These are phyloP conservation scores for Pogostemon cablin DNA, from an alignment of 257 asterid species.

Conservation along the genomic window DNA sequence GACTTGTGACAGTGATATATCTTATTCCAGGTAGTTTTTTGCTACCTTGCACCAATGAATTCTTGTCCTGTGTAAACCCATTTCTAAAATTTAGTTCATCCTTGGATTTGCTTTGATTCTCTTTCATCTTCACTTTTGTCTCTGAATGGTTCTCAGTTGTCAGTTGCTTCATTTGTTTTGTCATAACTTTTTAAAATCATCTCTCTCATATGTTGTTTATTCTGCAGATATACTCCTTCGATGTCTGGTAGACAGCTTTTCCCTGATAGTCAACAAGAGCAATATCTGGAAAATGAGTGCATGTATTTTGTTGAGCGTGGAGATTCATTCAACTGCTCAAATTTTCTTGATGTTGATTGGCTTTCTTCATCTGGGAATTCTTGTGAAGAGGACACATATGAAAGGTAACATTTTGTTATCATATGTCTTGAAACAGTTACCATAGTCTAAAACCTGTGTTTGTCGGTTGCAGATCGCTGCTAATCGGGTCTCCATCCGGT, in stretches of 20 bases:
- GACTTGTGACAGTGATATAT: slow-evolving; percentile 51
- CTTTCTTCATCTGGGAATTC: slow-evolving; percentile 93
- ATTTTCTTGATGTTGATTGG: slow-evolving; percentile 77
- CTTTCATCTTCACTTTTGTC: neutral
- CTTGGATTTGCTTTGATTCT: neutral
- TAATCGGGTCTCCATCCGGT: slow-evolving; percentile 49
- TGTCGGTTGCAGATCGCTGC: slow-evolving; percentile 59
- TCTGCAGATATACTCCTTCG: slow-evolving; percentile 66
- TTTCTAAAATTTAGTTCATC: neutral
- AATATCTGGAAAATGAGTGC: slow-evolving; percentile 46
- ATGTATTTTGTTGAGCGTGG: slow-evolving; percentile 45
- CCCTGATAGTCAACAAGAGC: slow-evolving; percentile 48
- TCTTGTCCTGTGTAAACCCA: neutral
- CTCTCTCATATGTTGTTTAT: slow-evolving; percentile 18
- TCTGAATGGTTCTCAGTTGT: neutral
- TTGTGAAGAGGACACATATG: slow-evolving; percentile 80
- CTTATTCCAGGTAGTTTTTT: slow-evolving; percentile 56
- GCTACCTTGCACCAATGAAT: slow-evolving; percentile 7
- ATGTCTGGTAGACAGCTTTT: slow-evolving; percentile 60
- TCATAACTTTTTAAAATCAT: neutral
- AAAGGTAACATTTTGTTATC: slow-evolving; percentile 48
- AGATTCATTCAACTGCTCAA: slow-evolving; percentile 63
- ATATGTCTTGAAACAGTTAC: no score
- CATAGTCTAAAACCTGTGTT: neutral
- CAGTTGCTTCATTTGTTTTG: neutral